Evolutionary conservation across 768 basidiomycete species (phyloP).

Genomic region (Boletus barrowsii): DNA sequence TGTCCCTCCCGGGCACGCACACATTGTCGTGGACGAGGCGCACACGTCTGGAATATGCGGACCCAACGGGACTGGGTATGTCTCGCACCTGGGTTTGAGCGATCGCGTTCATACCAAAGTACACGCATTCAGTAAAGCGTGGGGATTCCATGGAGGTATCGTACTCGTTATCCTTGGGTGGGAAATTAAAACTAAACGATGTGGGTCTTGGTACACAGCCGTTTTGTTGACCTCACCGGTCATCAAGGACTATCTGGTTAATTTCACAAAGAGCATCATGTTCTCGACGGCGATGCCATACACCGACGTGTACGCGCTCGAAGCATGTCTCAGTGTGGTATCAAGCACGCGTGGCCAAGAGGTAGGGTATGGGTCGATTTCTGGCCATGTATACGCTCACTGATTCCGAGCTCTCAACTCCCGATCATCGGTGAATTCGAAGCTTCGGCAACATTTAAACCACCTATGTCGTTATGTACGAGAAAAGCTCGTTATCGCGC

Average conservation of each 20-base stretch:
- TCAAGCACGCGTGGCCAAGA: slow-evolving; percentile 13
- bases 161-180: not conserved
- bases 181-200: not conserved
- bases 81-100: slow-evolving; percentile 40
- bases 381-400: not conserved
- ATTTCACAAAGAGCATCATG: slow-evolving; percentile 18
- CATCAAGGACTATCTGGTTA: slow-evolving; percentile 19
- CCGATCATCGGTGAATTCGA: not conserved
- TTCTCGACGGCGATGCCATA: slow-evolving; percentile 24
- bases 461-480: slow-evolving; percentile 12
- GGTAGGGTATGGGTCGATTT: slow-evolving; percentile 8
- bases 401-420: not conserved
- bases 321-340: slow-evolving; percentile 42
- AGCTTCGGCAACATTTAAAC: slow-evolving; percentile 16
- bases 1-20: slow-evolving; percentile 36
- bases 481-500: not conserved
- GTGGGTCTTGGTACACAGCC: slow-evolving; percentile 3
- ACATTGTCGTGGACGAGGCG: slow-evolving; percentile 55
- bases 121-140: slow-evolving; percentile 51
- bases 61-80: slow-evolving; percentile 41
- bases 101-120: slow-evolving; percentile 43
- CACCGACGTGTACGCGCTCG: slow-evolving; percentile 22
- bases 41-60: slow-evolving; percentile 57
- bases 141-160: slow-evolving; percentile 22
- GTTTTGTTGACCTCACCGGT: slow-evolving; percentile 18